These are phyloP conservation scores for Rhodamnia rubescens DNA, from an alignment of 345 rosid genomes.

Conservation along the genomic window DNA sequence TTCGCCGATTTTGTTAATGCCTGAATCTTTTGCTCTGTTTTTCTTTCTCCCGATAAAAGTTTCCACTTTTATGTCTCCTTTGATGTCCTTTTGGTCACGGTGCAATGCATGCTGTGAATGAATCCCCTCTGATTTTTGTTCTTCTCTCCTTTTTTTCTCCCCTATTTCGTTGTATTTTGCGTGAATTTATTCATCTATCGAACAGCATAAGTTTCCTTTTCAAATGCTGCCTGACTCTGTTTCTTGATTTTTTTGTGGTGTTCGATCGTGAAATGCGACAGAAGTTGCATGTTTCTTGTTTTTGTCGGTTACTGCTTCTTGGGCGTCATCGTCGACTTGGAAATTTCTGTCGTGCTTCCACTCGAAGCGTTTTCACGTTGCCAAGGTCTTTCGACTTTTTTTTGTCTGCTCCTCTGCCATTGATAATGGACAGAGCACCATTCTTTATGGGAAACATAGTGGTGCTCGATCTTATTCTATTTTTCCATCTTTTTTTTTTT, in stretches of 20 bases:
- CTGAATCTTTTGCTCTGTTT: background rate
- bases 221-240: background rate
- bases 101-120: background rate
- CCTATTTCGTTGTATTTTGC: background rate
- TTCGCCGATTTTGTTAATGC: background rate
- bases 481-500: background rate
- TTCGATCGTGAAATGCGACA: background rate
- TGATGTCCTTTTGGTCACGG: background rate
- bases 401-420: background rate
- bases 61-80: background rate
- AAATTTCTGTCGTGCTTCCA: background rate
- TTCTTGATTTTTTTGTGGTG: background rate
- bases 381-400: background rate
- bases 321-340: background rate
- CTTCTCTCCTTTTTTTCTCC: too few species aligned
- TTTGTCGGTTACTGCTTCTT: background rate
- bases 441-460: background rate
- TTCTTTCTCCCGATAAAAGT: background rate
- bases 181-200: background rate
- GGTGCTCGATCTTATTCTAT: background rate
- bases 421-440: background rate
- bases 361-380: background rate
- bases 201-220: background rate
- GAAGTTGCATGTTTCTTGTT: background rate
- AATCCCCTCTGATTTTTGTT: background rate